Evolutionary conservation across 108 stramenopile species (phyloP), one percentile per base, ranked within the genome.

Genomic region (Cyclotella sp.): DNA sequence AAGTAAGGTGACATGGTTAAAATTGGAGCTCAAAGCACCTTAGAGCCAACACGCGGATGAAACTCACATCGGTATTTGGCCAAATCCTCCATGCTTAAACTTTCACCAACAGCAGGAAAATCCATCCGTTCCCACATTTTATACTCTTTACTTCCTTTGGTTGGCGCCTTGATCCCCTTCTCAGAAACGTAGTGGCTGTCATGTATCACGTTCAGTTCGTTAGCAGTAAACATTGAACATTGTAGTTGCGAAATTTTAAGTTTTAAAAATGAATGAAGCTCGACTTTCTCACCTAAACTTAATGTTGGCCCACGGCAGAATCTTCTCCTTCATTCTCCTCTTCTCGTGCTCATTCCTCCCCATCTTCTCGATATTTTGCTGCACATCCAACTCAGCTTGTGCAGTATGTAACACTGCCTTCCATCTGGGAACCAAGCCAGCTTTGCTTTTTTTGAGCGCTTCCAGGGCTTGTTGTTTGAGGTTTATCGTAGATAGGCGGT

Each of bases 361-460:
- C 8, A n/a, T 19, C 29, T 68, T 11, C 34, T 34, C 30, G 29
- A 52, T 68, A 1, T 28, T 12, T 22, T 40, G 29, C n/a, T 52
- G 19, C 2, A 72, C 34, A 26, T 54, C 51, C 41, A 69, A 59
- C 44, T 70, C 63, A 14, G 60, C 60, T 13, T 61, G 30, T 8
- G 77, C 77, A 28, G 77, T 72, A 16, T 54, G 70, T 0, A 78
- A 39, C 13, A 78, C 70, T 18, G 70, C 77, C 54, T 78, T 62
- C 77, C 77, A 78, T 34, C 77, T 62, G 4, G 77, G 77, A 13
- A 71, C 70, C 26, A 78, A 41, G 19, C 70, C 41, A 27, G 49
- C 49, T 27, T 72, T 69, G 27, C 30, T 16, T 6, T 46, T 16
- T 55, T 58, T 18, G 4, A 72, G 52, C 6, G 16, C 45, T 0